A percentile compares a stretch with the other conserved stretches of the same genome.
Conservation (phyloP, 495 filamentous ascomycete species). For the Penicillium argentinense region DNA sequence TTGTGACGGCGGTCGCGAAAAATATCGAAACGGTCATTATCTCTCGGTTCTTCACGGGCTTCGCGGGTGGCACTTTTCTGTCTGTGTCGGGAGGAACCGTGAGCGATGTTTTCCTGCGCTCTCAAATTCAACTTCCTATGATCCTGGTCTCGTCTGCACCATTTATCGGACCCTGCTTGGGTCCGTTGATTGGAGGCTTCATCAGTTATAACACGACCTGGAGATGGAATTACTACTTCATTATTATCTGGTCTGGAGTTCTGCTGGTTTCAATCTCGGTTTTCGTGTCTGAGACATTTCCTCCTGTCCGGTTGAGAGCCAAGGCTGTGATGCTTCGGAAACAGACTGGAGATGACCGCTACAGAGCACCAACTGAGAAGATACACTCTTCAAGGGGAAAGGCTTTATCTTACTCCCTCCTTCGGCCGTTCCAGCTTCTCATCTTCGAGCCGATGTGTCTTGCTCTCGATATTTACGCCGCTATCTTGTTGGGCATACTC, state of each 20-base stretch:
- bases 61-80: conserved; percentile 78
- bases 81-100: conserved; percentile 81
- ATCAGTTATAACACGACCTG: conserved; percentile 63
- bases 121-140: conserved; percentile 1
- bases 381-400: conserved; percentile 1
- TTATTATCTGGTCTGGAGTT: conserved; percentile 63
- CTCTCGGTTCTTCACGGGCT: conserved; percentile 75
- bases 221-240: conserved; percentile 67
- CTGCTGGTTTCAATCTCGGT: conserved; percentile 51
- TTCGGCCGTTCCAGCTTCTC: conserved; percentile 71
- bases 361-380: conserved; percentile 8
- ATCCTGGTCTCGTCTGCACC: not conserved
- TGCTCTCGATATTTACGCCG: conserved; percentile 64
- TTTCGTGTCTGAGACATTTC: conserved; percentile 76
- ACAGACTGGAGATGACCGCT: conserved; percentile 51
- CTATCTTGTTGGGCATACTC: conserved; percentile 67
- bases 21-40: conserved; percentile 58
- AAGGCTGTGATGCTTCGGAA: conserved; percentile 62
- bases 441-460: conserved; percentile 70
- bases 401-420: conserved; percentile 57
- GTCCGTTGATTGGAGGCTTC: conserved; percentile 64
- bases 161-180: conserved; percentile 6
- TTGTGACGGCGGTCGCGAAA: not conserved
- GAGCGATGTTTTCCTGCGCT: conserved; percentile 66
- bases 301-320: conserved; percentile 57